These are phyloP conservation scores for Mortierella sp. DNA, from an alignment of 371 early-diverging fungal species.

Conservation along the genomic window DNA sequence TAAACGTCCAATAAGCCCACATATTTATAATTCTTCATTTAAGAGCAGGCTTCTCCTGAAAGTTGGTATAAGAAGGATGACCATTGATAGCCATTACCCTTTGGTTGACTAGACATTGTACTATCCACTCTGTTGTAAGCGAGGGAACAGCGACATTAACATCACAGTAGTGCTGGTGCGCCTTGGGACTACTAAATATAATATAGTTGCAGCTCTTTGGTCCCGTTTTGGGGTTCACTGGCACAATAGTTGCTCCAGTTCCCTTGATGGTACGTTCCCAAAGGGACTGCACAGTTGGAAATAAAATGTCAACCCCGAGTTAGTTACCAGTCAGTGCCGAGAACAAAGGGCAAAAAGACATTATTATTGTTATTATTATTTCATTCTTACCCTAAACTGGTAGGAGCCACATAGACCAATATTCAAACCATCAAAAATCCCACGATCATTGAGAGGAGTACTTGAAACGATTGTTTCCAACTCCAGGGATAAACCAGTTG, in stretches of 20 bases:
- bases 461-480: constrained; percentile 31
- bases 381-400: constrained; percentile 6
- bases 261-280: constrained; percentile 22
- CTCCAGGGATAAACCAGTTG: constrained; percentile 41
- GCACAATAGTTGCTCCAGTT: constrained; percentile 33
- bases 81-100: constrained; percentile 27
- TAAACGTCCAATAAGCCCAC: too few species aligned
- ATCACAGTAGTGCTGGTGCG: constrained; percentile 6
- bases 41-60: constrained; percentile 3
- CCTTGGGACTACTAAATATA: constrained; percentile 11
- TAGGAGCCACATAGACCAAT: constrained; percentile 28
- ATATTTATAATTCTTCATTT: background rate
- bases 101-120: constrained; percentile 54
- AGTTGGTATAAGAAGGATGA: constrained; percentile 22
- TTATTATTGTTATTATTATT: background rate
- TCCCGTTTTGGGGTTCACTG: constrained; percentile 19
- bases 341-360: constrained; percentile 2
- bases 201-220: constrained; percentile 30
- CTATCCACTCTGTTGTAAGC: constrained; percentile 36
- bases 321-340: background rate
- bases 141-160: background rate
- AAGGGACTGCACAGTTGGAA: background rate
- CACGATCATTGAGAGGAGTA: constrained; percentile 6
- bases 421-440: constrained; percentile 26
- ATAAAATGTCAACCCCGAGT: background rate